A percentile compares a stretch with the other conserved stretches of the same genome.
These are phyloP conservation scores for Rubus parviflorus DNA, from an alignment of 306 rosid genomes.

Conservation along the genomic window DNA sequence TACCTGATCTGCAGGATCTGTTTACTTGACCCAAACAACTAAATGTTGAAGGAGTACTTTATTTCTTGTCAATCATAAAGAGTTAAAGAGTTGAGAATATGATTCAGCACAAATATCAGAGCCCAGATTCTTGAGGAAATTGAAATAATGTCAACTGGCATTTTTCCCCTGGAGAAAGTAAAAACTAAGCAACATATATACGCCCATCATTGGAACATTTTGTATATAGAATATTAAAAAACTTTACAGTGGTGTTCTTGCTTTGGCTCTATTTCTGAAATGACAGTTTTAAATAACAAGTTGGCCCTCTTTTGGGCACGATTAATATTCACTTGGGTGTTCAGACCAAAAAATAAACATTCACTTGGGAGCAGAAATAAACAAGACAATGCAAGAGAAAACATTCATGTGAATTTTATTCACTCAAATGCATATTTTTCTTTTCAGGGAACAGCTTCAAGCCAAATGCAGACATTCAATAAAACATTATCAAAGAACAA, in stretches of 20 bases:
- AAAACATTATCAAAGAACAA: slow-evolving; percentile 51
- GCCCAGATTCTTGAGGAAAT: not conserved
- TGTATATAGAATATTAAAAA: not conserved
- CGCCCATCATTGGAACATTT: not conserved
- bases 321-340: too few species aligned
- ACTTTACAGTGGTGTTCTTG: not conserved
- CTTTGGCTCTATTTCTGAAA: not conserved
- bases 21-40: not conserved
- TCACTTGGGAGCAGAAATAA: not conserved
- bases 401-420: slow-evolving; percentile 47
- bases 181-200: not conserved
- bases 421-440: slow-evolving; percentile 62
- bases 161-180: not conserved
- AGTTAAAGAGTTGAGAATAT: slow-evolving; percentile 1
- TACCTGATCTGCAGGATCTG: not conserved
- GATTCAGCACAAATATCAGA: slow-evolving; percentile 8
- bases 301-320: not conserved
- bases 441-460: slow-evolving; percentile 56
- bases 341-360: too few species aligned
- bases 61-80: not conserved
- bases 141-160: not conserved
- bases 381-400: slow-evolving; percentile 15
- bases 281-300: not conserved
- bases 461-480: slow-evolving; percentile 57
- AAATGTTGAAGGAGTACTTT: not conserved